Evolutionary conservation across 2,329 filamentous ascomycete genomes (phyloP).

Genomic region (Clarireedia monteithiana): DNA sequence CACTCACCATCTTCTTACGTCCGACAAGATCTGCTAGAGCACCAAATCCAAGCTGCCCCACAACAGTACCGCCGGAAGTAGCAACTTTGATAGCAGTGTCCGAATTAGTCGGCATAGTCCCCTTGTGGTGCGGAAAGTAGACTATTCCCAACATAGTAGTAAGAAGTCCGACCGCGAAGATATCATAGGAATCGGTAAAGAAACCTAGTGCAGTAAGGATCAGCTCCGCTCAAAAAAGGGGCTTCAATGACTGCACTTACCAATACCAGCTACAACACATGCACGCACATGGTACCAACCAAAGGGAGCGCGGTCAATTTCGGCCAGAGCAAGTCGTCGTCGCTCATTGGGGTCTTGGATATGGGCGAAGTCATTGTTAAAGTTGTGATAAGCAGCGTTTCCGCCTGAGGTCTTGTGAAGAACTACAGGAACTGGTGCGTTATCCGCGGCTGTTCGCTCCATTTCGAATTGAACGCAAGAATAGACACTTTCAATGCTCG

Average conservation of each 20-base stretch:
- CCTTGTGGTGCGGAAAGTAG: conserved; percentile 25
- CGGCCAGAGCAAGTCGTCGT: conserved; percentile 68
- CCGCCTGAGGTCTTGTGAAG: conserved; percentile 47
- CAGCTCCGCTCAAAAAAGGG: conserved; percentile 25
- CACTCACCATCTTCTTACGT: conserved; percentile 52
- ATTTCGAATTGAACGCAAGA: neutral
- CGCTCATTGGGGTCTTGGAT: conserved; percentile 69
- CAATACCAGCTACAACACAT: conserved; percentile 65
- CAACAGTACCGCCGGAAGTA: conserved; percentile 72
- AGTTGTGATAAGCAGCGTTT: conserved; percentile 68
- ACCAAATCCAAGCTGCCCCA: conserved; percentile 75
- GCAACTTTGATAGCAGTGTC: conserved; percentile 80
- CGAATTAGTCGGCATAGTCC: conserved; percentile 54
- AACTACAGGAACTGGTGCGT: neutral
- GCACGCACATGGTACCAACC: conserved; percentile 75
- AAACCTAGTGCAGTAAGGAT: conserved; percentile 72
- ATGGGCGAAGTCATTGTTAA: conserved; percentile 63
- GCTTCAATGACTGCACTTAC: neutral
- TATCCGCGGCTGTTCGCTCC: neutral
- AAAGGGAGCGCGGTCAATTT: conserved; percentile 75
- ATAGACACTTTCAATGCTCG: neutral
- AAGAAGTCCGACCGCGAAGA: conserved; percentile 51
- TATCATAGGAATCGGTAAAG: conserved; percentile 78
- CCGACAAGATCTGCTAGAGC: conserved; percentile 68
- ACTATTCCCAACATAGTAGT: conserved; percentile 39